These are phyloP conservation scores for Sphagnurus paluster DNA, from an alignment of 1,284 basidiomycete genomes.

Conservation along the genomic window DNA sequence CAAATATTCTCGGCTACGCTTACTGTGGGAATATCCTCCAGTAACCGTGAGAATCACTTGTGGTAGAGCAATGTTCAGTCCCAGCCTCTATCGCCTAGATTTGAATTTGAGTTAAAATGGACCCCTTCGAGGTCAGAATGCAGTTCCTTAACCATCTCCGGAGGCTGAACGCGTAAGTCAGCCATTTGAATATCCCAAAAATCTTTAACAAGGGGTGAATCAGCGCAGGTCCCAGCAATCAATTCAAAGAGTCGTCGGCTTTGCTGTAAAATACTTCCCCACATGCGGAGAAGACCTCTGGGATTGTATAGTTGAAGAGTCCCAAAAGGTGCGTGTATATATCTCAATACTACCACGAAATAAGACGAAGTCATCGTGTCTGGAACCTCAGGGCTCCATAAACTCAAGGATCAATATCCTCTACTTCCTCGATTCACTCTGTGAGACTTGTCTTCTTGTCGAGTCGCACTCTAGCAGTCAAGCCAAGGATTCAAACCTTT, in stretches of 20 bases:
- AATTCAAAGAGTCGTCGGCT: slow-evolving; percentile 87
- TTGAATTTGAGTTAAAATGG: slow-evolving; percentile 52
- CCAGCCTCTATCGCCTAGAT: background rate
- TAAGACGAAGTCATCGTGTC: too few species aligned
- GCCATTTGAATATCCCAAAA: slow-evolving; percentile 4
- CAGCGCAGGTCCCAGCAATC: slow-evolving; percentile 77
- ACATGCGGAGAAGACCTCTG: slow-evolving; percentile 89
- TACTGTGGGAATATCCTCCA: slow-evolving; percentile 15
- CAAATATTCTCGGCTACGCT: slow-evolving; percentile 7
- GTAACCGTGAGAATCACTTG: slow-evolving; percentile 10
- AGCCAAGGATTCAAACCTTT: slow-evolving; percentile 49
- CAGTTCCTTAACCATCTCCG: slow-evolving; percentile 76
- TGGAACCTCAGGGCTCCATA: slow-evolving; percentile 71
- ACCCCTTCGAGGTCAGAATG: slow-evolving; percentile 89
- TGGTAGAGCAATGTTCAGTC: too few species aligned
- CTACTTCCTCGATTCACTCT: slow-evolving; percentile 88
- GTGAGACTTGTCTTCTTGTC: slow-evolving; percentile 72
- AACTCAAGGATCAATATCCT: slow-evolving; percentile 92
- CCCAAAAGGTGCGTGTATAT: slow-evolving; percentile 68
- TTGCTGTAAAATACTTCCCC: slow-evolving; percentile 82
- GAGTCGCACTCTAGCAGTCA: slow-evolving; percentile 53
- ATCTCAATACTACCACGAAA: too few species aligned
- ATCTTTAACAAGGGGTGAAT: slow-evolving; percentile 26
- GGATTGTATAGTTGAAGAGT: slow-evolving; percentile 93
- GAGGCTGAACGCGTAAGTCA: slow-evolving; percentile 76